Conservation (phyloP, 139 green algal genomes). For the Pseudopediastrum boryanum region DNA sequence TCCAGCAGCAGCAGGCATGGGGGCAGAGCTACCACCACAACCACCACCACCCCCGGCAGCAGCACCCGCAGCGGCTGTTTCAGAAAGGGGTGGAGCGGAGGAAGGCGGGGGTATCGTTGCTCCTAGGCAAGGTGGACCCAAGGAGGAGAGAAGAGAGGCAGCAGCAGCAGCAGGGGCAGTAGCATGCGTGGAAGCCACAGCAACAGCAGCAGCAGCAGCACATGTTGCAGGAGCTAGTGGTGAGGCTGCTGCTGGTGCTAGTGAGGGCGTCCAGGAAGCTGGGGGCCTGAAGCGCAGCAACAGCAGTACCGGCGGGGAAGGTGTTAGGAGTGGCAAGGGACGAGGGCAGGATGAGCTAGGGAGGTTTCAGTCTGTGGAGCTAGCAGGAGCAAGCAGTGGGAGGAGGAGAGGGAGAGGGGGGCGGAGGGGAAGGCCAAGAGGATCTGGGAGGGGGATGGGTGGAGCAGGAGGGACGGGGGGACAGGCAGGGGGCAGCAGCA, state of each 20-base stretch:
- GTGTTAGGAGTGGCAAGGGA: neutral
- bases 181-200: neutral
- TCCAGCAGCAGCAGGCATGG: neutral
- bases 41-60: neutral
- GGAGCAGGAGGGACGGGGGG: too few relatives aligned
- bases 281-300: neutral
- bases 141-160: neutral
- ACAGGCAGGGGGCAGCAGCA: too few relatives aligned
- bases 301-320: constrained; percentile 25
- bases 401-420: too few relatives aligned
- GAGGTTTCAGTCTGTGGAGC: too few relatives aligned
- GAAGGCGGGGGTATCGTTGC: neutral
- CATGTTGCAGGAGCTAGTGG: neutral
- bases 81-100: neutral
- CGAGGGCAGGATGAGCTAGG: too few relatives aligned
- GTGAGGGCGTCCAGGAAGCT: too few relatives aligned
- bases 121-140: neutral
- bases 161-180: constrained; percentile 14
- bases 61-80: constrained; percentile 8
- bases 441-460: too few relatives aligned
- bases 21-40: neutral
- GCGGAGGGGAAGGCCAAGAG: too few relatives aligned
- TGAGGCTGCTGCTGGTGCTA: too few relatives aligned
- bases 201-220: constrained; percentile 34
- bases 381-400: too few relatives aligned